These are phyloP conservation scores for Gamsiella multidivaricata DNA, from an alignment of 192 early-diverging fungal genomes.

Conservation along the genomic window DNA sequence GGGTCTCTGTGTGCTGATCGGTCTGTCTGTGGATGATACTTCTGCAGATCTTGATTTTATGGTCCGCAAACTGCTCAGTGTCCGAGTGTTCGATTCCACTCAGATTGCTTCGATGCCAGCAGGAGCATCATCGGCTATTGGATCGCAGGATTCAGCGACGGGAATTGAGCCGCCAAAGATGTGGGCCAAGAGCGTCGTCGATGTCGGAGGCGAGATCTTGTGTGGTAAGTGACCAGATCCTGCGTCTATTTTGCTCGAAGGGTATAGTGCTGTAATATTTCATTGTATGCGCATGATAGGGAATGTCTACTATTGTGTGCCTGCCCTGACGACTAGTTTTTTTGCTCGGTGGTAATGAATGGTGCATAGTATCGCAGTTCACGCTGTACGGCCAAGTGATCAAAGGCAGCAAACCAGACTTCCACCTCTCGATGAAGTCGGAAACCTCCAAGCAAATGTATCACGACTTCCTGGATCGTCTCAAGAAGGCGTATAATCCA, in stretches of 20 bases:
- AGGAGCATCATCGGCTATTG: neutral
- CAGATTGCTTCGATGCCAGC: neutral
- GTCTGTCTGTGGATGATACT: slow-evolving; percentile 75
- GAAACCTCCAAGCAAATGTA: slow-evolving; percentile 77
- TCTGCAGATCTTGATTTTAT: slow-evolving; percentile 86
- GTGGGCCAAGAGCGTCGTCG: slow-evolving; percentile 87
- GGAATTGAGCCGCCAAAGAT: slow-evolving; percentile 59
- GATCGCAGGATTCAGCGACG: slow-evolving; percentile 43
- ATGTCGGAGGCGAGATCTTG: slow-evolving; percentile 78
- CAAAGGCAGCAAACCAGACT: slow-evolving; percentile 94
- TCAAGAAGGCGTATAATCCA: slow-evolving; percentile 71
- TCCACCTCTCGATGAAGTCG: slow-evolving; percentile 89
- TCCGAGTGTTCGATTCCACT: slow-evolving; percentile 77
- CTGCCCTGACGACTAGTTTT: too few species aligned
- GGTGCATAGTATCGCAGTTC: slow-evolving; percentile 86
- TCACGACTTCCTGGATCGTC: slow-evolving; percentile 73
- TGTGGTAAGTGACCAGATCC: slow-evolving; percentile 77
- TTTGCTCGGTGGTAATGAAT: neutral
- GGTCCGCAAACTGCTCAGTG: slow-evolving; percentile 81
- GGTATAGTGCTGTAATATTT: too few species aligned
- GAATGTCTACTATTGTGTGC: too few species aligned
- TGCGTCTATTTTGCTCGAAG: too few species aligned
- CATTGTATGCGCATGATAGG: too few species aligned
- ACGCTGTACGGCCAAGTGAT: slow-evolving; percentile 86
- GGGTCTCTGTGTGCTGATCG: slow-evolving; percentile 83